Evolutionary conservation across 1,139 yeast species (phyloP), one percentile per base, ranked within the genome.

Genomic region (Yamadazyma taylorii): DNA sequence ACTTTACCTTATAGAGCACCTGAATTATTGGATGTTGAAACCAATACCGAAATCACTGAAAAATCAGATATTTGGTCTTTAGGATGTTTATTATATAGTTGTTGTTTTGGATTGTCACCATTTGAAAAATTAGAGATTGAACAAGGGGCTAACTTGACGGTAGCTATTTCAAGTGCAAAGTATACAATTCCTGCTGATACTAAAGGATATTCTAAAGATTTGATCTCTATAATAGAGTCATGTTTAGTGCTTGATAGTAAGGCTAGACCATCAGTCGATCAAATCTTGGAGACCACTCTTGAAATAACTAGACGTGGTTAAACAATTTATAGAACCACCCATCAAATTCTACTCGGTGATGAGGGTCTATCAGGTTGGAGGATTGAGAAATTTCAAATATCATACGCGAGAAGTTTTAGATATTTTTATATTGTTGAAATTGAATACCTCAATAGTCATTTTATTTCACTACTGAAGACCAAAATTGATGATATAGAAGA

Each of bases 1-100:
- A 85, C 96, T 1, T 64, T 87, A 41, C 92, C 95, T 0, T 90
- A 85, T 58, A 66, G 96, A 27, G 96, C 97, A 0, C 97, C 97
- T 0, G 97, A 90, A 54, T 66, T 90, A 32, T 66, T 89, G 41
- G 94, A 87, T 50, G 85, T 88, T 35, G 79, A 78, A 35, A 77
- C 87, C 0, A 81, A 82, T 34, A 58, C 76, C 11, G 60, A 62
- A 4, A 70, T 90, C 32, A 80, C 82, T 41, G 95, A 85, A 53
- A 74, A 77, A 38, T 81, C 85, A 4, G 97, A 90, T 55, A 78
- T 90, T 14, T 90, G 97, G 97, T 84, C 95, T 5, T 60, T 89
- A 24, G 97, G 97, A 0, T 88, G 97, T 54, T 68, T 88, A 1
- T 56, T 88, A 17, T 90, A 85, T 60, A 78, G 90, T 1, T 64